Base-by-base conservation (phyloP, 2,329 filamentous ascomycete genomes). In the Cercospora sesami region DNA sequence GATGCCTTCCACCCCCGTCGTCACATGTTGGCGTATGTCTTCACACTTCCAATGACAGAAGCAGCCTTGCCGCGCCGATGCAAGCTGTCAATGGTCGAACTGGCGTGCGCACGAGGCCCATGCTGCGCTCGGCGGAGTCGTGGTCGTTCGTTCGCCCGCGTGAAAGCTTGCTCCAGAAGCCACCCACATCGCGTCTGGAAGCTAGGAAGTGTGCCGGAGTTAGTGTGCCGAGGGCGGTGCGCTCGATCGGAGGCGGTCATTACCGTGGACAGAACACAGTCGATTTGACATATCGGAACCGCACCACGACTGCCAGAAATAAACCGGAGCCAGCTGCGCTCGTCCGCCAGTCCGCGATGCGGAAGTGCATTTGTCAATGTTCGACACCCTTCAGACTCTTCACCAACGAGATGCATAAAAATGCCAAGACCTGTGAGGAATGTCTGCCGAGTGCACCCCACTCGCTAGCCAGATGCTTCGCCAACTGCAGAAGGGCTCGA, bases 181-280 rank as follows among this genome's bases (percentile, higher is more conserved):
- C 30, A 39, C 31, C 33, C 58, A 60, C 31, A 26, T 23, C 33
- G 21, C 23, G 36, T 18, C 18, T 39, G 6, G 30, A 39, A 33
- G 58, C 58, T 45, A 39, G 58, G 31, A 48, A n/a, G 59, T 61
- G 33, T 18, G 33, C 36, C 59, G 59, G 36, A 42, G 59, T 26
- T 61, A 28, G 39, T 9, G 36, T 45, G 18, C n/a, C 36, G 21
- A 61, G 33, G 59, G 31, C 12, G n/a, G 12, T 10, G 36, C 21
- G 5, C 10, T 21, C 14, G 21, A n/a, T 51, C 23, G 48, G 23
- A 28, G 21, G 21, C 48, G 5, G 48, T 23, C 48, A 23, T 53
- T 53, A 16, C 48, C 45, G 48, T 28, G 48, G 18, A 21, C 48
- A 16, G 12, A 2, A 23, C 23, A 26, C 5, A 53, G 14, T 51